A percentile compares a stretch with the other conserved stretches of the same genome.
Evolutionary conservation across 768 basidiomycete genomes (phyloP).

Genomic region (Rubroboletus satanas): DNA sequence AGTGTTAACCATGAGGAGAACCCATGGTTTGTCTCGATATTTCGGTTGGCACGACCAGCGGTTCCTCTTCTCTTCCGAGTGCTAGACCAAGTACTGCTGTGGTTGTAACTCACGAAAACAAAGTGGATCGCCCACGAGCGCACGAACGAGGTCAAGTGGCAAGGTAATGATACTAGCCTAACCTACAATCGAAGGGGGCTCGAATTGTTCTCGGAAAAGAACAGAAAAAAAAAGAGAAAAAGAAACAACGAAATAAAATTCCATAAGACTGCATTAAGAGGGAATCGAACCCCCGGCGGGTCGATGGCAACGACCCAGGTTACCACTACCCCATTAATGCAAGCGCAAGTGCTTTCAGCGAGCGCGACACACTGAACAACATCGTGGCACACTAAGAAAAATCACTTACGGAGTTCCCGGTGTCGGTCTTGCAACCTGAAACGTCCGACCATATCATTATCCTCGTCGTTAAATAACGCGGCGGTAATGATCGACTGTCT

Average conservation of each 20-base stretch:
- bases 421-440: too few species aligned
- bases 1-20: not conserved
- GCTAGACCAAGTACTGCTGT: not conserved
- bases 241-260: not conserved
- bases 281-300: conserved; percentile 88
- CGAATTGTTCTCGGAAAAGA: not conserved
- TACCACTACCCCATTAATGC: conserved; percentile 64
- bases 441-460: too few species aligned
- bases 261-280: conserved; percentile 19
- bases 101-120: not conserved
- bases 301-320: conserved; percentile 72
- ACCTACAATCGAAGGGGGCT: not conserved
- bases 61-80: too few species aligned
- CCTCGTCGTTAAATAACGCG: too few species aligned
- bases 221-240: not conserved
- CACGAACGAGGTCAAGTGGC: not conserved
- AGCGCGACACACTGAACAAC: too few species aligned
- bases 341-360: not conserved
- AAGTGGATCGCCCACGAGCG: not conserved
- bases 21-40: not conserved
- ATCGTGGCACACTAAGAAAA: too few species aligned
- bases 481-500: too few species aligned
- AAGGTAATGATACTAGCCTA: not conserved
- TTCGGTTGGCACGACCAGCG: not conserved
- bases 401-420: too few species aligned